Conservation (phyloP, 768 basidiomycete genomes). For the Psilocybe subaeruginosa region DNA sequence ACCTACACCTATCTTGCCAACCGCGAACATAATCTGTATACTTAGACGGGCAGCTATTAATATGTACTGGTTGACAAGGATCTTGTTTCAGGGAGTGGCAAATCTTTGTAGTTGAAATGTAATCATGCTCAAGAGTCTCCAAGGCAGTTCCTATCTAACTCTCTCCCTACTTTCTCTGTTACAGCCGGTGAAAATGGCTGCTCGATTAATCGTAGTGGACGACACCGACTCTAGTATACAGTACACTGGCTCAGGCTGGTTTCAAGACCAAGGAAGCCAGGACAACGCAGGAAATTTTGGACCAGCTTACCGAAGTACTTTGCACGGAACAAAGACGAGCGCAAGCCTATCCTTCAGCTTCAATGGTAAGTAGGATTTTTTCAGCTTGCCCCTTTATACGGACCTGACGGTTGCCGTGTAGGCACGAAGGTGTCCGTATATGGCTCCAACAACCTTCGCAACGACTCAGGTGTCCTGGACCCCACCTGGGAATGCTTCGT, state of each 20-base stretch:
- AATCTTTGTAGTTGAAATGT: no score
- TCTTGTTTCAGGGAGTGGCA: no score
- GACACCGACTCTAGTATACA: slow-evolving; percentile 25
- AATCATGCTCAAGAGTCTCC: no score
- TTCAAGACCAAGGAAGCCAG: slow-evolving; percentile 13
- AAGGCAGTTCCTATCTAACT: no score
- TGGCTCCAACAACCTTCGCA: slow-evolving; percentile 9
- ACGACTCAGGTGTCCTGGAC: slow-evolving; percentile 8
- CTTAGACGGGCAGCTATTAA: no score
- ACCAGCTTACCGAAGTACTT: slow-evolving; percentile 19
- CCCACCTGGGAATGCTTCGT: slow-evolving; percentile 18
- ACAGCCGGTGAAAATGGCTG: background rate
- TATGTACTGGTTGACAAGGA: no score
- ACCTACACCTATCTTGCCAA: no score
- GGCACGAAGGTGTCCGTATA: slow-evolving; percentile 11
- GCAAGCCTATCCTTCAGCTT: slow-evolving; percentile 21
- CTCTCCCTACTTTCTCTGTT: background rate
- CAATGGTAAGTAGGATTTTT: slow-evolving; percentile 21
- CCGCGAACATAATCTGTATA: no score
- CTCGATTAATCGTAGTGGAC: slow-evolving; percentile 18
- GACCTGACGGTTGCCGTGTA: slow-evolving; percentile 3
- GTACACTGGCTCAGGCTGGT: slow-evolving; percentile 23
- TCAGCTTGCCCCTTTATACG: background rate
- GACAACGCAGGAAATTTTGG: slow-evolving; percentile 20
- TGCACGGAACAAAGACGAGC: slow-evolving; percentile 20